A percentile compares a stretch with the other conserved stretches of the same genome.
These are phyloP conservation scores for Coffea humblotiana DNA, from an alignment of 305 asterid species.

Conservation along the genomic window DNA sequence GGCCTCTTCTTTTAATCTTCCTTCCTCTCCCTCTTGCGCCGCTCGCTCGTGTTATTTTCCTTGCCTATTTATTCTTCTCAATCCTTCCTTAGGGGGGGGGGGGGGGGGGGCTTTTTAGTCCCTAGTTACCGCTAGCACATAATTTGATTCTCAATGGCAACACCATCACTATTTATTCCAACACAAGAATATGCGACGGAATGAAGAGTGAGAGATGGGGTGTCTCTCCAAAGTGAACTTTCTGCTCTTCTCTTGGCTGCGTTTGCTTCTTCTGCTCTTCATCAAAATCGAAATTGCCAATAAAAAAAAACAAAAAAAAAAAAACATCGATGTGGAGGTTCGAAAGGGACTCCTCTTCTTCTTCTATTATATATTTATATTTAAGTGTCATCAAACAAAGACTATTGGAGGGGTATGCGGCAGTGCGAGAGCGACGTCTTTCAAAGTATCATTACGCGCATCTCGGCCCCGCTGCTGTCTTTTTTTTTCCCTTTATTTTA, in stretches of 20 bases:
- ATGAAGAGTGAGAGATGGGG: neutral
- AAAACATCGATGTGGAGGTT: too few relatives aligned
- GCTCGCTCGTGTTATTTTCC: neutral
- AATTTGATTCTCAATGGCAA: neutral
- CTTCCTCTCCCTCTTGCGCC: neutral
- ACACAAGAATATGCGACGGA: neutral
- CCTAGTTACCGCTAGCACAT: too few relatives aligned
- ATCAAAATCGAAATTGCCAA: too few relatives aligned
- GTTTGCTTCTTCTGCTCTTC: too few relatives aligned
- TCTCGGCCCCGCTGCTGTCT: too few relatives aligned
- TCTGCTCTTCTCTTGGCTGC: neutral
- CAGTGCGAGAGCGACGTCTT: neutral
- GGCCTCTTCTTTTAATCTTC: too few relatives aligned
- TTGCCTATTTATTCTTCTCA: slow-evolving; percentile 12
- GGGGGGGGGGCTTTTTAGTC: too few relatives aligned
- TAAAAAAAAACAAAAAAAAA: too few relatives aligned
- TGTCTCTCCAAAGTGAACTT: neutral
- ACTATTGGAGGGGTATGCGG: neutral
- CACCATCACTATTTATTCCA: neutral
- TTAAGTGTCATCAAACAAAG: too few relatives aligned
- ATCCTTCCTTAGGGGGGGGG: neutral
- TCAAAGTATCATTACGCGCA: neutral
- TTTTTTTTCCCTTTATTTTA: too few relatives aligned
- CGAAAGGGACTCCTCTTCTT: too few relatives aligned
- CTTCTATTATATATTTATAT: too few relatives aligned